Percentiles rank a stretch among this genome's conserved stretches.
Conservation (phyloP, 805 yeast genomes). For the Metschnikowia drakensbergensis region DNA sequence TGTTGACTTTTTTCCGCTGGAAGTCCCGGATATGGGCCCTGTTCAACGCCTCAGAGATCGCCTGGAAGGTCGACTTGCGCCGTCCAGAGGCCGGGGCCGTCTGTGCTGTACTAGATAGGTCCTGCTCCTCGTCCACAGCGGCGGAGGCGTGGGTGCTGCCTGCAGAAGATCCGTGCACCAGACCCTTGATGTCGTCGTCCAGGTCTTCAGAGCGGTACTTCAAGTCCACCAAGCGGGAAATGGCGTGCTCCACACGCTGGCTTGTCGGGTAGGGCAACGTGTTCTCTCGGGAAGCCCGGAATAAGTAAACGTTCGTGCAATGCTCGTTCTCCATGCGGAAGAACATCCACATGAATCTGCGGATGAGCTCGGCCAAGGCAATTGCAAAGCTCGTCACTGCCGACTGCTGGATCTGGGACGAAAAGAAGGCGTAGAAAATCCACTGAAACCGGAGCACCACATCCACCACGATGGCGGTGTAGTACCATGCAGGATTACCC, state of each 20-base stretch:
- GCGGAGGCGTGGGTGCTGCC: not conserved
- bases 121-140: slow-evolving; percentile 1
- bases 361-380: slow-evolving; percentile 73
- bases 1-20: slow-evolving; percentile 54
- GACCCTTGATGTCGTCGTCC: slow-evolving; percentile 1
- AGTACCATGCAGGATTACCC: slow-evolving; percentile 56
- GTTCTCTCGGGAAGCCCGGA: slow-evolving; percentile 83
- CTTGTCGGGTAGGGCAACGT: slow-evolving; percentile 71
- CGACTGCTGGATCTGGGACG: slow-evolving; percentile 76
- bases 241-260: slow-evolving; percentile 32
- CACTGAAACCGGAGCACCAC: slow-evolving; percentile 81
- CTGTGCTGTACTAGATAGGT: not conserved
- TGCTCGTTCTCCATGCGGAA: slow-evolving; percentile 97
- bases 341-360: slow-evolving; percentile 86
- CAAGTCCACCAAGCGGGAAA: slow-evolving; percentile 34
- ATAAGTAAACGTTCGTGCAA: slow-evolving; percentile 79
- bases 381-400: slow-evolving; percentile 81
- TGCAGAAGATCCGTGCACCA: slow-evolving; percentile 3
- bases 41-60: slow-evolving; percentile 54
- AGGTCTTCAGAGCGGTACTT: slow-evolving; percentile 22
- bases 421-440: slow-evolving; percentile 83
- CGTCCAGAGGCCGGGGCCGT: slow-evolving; percentile 11
- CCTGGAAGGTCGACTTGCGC: slow-evolving; percentile 35
- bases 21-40: slow-evolving; percentile 84
- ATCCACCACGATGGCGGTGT: slow-evolving; percentile 69